A percentile compares a stretch with the other conserved stretches of the same genome.
phyloP scores from a whole-genome alignment of 306 rosid species.

The Gastrolobium villosum region DNA sequence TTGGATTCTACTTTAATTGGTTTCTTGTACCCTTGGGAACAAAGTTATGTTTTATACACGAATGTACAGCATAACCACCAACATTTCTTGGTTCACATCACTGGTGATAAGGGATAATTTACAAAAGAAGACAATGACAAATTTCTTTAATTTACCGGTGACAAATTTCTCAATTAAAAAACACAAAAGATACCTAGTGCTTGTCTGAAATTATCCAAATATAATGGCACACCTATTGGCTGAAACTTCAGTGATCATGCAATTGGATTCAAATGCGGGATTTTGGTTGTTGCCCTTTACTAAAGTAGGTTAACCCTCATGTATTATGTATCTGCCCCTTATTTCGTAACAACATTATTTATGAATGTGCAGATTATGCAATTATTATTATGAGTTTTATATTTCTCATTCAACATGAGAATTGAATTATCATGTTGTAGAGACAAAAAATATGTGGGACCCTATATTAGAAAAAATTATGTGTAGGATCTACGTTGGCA shows the following conservation, averaged over 20 bases:
- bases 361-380: constrained; percentile 2
- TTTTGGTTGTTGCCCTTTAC: not conserved
- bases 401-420: no score
- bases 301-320: not conserved
- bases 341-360: not conserved
- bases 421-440: no score
- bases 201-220: constrained; percentile 39
- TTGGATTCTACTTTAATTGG: not conserved
- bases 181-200: not conserved
- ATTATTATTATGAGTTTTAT: no score
- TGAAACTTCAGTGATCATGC: not conserved
- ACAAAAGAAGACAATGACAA: not conserved
- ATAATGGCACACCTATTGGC: not conserved
- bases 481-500: no score
- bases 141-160: not conserved
- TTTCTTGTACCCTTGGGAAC: constrained; percentile 3
- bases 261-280: not conserved
- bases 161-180: not conserved
- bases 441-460: no score
- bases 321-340: not conserved
- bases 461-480: no score
- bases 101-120: not conserved
- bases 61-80: not conserved
- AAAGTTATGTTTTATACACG: constrained; percentile 2
- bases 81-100: not conserved